These are phyloP conservation scores for Grigorovia yakushimaensis DNA, from an alignment of 805 yeast genomes.

Conservation along the genomic window DNA sequence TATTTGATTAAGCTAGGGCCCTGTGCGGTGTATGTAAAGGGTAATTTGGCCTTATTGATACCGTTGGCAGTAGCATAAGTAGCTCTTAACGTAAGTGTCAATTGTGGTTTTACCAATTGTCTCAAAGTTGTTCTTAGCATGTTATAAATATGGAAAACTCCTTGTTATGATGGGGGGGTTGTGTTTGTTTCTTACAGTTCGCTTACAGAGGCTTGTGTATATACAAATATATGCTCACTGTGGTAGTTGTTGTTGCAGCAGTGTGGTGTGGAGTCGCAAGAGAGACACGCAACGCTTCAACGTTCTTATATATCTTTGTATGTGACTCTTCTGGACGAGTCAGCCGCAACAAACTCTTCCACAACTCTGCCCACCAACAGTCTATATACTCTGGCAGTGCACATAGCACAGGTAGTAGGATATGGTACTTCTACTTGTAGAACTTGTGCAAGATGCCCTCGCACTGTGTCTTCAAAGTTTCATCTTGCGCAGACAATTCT, in stretches of 20 bases:
- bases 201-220: too few species aligned
- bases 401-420: too few species aligned
- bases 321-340: not conserved
- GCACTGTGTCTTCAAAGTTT: conserved; percentile 19
- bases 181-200: too few species aligned
- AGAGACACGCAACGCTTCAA: too few species aligned
- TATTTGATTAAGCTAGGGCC: conserved; percentile 42
- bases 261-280: too few species aligned
- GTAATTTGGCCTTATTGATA: conserved; percentile 22
- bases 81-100: not conserved
- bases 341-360: not conserved
- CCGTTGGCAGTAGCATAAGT: conserved; percentile 9
- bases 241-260: too few species aligned
- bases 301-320: too few species aligned
- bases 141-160: too few species aligned
- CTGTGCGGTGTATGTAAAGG: conserved; percentile 23
- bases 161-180: too few species aligned
- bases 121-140: not conserved
- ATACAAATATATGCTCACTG: too few species aligned
- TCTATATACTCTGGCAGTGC: too few species aligned
- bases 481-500: conserved; percentile 18
- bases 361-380: not conserved
- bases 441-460: conserved; percentile 21
- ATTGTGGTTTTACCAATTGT: not conserved
- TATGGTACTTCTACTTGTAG: conserved; percentile 5